These are phyloP conservation scores for Cyphellophora attinorum DNA, from an alignment of 2,329 filamentous ascomycete genomes.

Conservation along the genomic window DNA sequence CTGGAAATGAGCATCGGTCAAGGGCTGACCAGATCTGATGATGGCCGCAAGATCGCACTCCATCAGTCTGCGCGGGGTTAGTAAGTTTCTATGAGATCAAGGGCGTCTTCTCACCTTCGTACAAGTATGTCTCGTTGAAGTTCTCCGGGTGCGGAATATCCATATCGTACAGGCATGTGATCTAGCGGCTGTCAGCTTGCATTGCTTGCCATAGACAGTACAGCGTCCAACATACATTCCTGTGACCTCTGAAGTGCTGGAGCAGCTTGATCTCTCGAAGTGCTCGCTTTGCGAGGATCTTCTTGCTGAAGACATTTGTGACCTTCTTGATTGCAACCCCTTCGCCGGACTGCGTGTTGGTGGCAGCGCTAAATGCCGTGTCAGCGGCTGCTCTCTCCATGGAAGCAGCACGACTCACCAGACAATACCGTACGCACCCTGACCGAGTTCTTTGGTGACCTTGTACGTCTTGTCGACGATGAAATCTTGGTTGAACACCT, in stretches of 20 bases:
- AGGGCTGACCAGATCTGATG: conserved; percentile 89
- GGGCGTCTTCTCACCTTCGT: conserved; percentile 63
- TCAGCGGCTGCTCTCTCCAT: conserved; percentile 6
- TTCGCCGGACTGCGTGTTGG: conserved; percentile 82
- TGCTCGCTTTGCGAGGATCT: conserved; percentile 96
- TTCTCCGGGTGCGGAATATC: conserved; percentile 94
- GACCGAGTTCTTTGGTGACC: conserved; percentile 95
- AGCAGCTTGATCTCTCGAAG: conserved; percentile 97
- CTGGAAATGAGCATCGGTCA: conserved; percentile 98
- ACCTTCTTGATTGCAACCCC: conserved; percentile 99
- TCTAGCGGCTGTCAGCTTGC: conserved; percentile 51
- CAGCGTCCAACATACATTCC: conserved; percentile 73
- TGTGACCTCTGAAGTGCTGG: conserved; percentile 89
- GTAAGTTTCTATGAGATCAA: background rate
- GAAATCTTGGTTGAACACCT: conserved; percentile 99
- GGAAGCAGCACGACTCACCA: conserved; percentile 52
- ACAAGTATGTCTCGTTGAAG: conserved; percentile 98
- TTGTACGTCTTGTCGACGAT: conserved; percentile 97
- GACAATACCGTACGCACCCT: conserved; percentile 97
- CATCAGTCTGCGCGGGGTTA: conserved; percentile 76
- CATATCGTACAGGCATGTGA: conserved; percentile 99
- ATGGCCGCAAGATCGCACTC: conserved; percentile 97
- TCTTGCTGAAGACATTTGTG: conserved; percentile 99
- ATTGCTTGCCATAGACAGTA: conserved; percentile 2
- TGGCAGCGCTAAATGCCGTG: conserved; percentile 61